Evolutionary conservation across 2,329 filamentous ascomycete species (phyloP).

Genomic region (Chaetoscypha palmicola): DNA sequence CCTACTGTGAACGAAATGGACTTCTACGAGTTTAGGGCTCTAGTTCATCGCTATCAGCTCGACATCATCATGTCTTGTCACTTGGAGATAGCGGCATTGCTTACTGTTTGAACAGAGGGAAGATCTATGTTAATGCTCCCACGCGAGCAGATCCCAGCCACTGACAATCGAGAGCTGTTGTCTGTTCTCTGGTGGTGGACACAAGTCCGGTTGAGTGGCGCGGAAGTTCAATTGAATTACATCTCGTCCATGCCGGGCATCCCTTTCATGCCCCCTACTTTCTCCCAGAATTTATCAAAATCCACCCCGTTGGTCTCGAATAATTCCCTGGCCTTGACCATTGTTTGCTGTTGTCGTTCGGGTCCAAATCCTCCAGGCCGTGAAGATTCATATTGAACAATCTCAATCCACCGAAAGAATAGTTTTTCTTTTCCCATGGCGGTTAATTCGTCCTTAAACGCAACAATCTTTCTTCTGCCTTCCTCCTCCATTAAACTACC

Average conservation of each 20-base stretch:
- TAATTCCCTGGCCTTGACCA: slow-evolving; percentile 65
- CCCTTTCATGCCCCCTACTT: slow-evolving; percentile 55
- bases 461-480: slow-evolving; percentile 65
- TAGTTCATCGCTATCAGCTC: no score
- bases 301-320: slow-evolving; percentile 72
- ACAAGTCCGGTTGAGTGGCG: no score
- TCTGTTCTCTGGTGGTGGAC: no score
- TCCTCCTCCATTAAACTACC: slow-evolving; percentile 50
- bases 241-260: slow-evolving; percentile 42
- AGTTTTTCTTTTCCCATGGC: slow-evolving; percentile 77
- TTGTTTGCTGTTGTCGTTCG: slow-evolving; percentile 65
- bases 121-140: no score
- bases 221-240: no score
- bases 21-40: no score
- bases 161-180: no score
- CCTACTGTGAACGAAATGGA: no score
- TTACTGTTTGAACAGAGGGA: no score
- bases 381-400: slow-evolving; percentile 80
- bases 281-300: slow-evolving; percentile 73
- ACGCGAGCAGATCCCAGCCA: no score
- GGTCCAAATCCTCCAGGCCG: slow-evolving; percentile 70
- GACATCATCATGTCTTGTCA: no score
- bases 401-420: slow-evolving; percentile 89
- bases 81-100: no score
- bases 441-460: slow-evolving; percentile 69